Conservation (phyloP, 768 basidiomycete species). For the Leccinum sublutescens region DNA sequence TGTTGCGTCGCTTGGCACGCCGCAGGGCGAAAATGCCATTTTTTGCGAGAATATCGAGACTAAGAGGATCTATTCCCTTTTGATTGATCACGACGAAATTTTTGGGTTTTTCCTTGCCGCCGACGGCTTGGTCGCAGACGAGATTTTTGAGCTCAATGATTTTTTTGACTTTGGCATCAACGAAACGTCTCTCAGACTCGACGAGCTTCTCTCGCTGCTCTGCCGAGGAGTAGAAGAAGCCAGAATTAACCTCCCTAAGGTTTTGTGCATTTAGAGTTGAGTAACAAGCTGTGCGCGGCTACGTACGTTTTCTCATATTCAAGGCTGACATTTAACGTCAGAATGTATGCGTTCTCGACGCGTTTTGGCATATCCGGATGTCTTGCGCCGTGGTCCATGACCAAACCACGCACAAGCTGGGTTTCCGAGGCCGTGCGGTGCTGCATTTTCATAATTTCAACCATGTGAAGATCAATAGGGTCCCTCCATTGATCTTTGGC, state of each 20-base stretch:
- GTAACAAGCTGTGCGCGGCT: conserved; percentile 8
- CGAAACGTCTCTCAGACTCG: conserved; percentile 92
- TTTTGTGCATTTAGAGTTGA: conserved; percentile 20
- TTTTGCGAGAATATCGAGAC: conserved; percentile 93
- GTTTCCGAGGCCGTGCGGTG: conserved; percentile 98
- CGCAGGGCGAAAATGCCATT: conserved; percentile 94
- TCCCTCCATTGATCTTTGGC: conserved; percentile 70
- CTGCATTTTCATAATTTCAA: conserved; percentile 99
- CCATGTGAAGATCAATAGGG: conserved; percentile 98
- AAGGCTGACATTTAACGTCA: conserved; percentile 94
- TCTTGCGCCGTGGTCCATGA: conserved; percentile 94
- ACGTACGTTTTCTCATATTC: conserved; percentile 99
- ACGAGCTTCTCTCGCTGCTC: conserved; percentile 99
- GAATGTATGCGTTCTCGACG: conserved; percentile 91
- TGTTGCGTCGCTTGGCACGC: conserved; percentile 95
- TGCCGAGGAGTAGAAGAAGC: conserved; percentile 98
- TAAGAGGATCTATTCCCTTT: conserved; percentile 98
- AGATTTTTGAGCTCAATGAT: conserved; percentile 95
- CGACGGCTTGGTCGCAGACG: conserved; percentile 92
- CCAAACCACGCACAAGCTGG: conserved; percentile 90
- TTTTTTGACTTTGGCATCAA: conserved; percentile 92
- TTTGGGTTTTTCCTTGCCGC: conserved; percentile 76
- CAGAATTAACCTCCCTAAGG: conserved; percentile 93
- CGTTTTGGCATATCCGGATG: conserved; percentile 99
- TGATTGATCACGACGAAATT: conserved; percentile 96